Conservation (phyloP, 176 grass and related monocot species). For the Oryza glaberrima region DNA sequence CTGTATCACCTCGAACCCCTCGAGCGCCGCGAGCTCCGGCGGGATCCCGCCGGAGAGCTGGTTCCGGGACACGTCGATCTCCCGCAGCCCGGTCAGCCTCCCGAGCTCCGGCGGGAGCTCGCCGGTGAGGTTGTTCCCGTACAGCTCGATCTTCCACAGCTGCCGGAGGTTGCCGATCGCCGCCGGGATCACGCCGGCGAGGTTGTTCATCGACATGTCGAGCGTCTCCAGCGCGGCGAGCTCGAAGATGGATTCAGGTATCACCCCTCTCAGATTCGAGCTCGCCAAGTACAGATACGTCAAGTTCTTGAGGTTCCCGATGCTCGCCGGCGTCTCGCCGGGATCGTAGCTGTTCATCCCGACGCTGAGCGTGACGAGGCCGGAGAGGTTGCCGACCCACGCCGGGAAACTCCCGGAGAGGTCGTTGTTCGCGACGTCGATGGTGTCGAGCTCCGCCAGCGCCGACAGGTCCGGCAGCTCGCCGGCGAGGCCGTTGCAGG, state of each 20-base stretch:
- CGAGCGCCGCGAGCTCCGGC: slow-evolving; percentile 46
- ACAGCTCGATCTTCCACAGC: slow-evolving; percentile 77
- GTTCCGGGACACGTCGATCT: slow-evolving; percentile 74
- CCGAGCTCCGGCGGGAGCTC: slow-evolving; percentile 66
- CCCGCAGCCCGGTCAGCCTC: slow-evolving; percentile 45
- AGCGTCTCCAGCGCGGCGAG: slow-evolving; percentile 62
- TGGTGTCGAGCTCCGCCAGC: slow-evolving; percentile 40
- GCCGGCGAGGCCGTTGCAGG: slow-evolving; percentile 52
- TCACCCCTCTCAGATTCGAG: slow-evolving; percentile 52
- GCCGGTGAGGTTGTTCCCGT: slow-evolving; percentile 68
- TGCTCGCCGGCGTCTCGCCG: slow-evolving; percentile 55
- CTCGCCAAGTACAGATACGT: slow-evolving; percentile 65
- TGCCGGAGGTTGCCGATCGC: slow-evolving; percentile 63
- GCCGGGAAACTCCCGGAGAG: slow-evolving; percentile 55
- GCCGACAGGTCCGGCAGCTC: slow-evolving; percentile 63
- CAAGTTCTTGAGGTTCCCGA: slow-evolving; percentile 79
- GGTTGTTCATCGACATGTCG: slow-evolving; percentile 67
- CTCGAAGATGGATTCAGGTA: slow-evolving; percentile 65
- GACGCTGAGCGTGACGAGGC: slow-evolving; percentile 54
- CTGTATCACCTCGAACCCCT: slow-evolving; percentile 65
- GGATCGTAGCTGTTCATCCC: slow-evolving; percentile 54
- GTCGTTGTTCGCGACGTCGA: slow-evolving; percentile 61
- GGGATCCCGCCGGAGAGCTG: slow-evolving; percentile 63
- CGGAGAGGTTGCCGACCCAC: slow-evolving; percentile 52
- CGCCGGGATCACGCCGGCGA: slow-evolving; percentile 52